Conservation (phyloP, 2,329 filamentous ascomycete species). For the Leptographium procerum region DNA sequence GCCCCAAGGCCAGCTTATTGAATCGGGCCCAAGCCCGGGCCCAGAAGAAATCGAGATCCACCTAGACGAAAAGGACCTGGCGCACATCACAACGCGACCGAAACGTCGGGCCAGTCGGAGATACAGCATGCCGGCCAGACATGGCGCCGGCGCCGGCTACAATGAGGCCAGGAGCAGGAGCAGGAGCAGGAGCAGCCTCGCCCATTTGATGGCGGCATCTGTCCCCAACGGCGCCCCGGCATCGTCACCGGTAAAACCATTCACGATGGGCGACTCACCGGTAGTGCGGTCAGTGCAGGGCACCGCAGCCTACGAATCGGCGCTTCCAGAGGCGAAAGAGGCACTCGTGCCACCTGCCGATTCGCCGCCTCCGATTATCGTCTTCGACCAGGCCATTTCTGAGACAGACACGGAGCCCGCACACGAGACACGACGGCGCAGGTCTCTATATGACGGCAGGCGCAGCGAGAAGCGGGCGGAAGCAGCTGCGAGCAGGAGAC, state of each 20-base stretch:
- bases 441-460: slow-evolving; percentile 18
- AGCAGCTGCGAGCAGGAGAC: neutral
- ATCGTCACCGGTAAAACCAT: slow-evolving; percentile 3
- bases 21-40: too few species aligned
- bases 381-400: slow-evolving; percentile 19
- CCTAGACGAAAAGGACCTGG: neutral
- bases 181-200: neutral
- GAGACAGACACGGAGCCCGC: slow-evolving; percentile 14
- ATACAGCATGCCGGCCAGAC: slow-evolving; percentile 10
- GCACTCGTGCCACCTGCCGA: neutral
- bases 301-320: neutral
- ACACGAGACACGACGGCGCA: slow-evolving; percentile 19
- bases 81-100: slow-evolving; percentile 14
- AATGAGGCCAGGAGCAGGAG: neutral
- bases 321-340: neutral
- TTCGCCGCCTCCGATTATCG: slow-evolving; percentile 4
- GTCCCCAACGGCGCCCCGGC: neutral
- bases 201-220: neutral
- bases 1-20: too few species aligned
- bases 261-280: slow-evolving; percentile 18
- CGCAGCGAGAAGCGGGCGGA: slow-evolving; percentile 15
- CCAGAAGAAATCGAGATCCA: neutral
- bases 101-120: slow-evolving; percentile 19
- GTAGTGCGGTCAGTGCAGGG: slow-evolving; percentile 13
- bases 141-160: neutral